These are phyloP conservation scores for Nakaseomyces sp. DNA, from an alignment of 1,139 yeast genomes.

Conservation along the genomic window DNA sequence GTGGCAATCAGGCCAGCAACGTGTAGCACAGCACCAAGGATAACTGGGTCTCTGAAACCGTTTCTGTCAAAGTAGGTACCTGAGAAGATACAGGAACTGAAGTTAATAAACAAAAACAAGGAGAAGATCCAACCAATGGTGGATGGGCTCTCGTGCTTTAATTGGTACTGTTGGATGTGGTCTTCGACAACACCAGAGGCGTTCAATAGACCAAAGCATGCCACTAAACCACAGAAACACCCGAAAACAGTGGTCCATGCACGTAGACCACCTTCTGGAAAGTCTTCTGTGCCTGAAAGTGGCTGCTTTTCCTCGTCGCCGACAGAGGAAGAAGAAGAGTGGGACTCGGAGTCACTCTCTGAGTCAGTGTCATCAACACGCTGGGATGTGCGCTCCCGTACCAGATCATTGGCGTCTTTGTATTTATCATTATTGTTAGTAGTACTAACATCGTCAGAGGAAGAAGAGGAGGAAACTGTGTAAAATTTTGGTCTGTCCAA, in stretches of 20 bases:
- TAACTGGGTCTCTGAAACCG: conserved; percentile 45
- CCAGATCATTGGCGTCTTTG: not conserved
- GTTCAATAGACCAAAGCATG: conserved; percentile 54
- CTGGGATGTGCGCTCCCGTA: conserved; percentile 1
- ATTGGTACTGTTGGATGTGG: conserved; percentile 46
- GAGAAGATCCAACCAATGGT: conserved; percentile 64
- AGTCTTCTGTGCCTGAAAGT: conserved; percentile 14
- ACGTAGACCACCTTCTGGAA: conserved; percentile 48
- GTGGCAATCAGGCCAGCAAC: conserved; percentile 47
- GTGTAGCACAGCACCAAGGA: conserved; percentile 39
- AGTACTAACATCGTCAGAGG: not conserved
- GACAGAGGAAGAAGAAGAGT: not conserved
- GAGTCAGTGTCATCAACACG: conserved; percentile 1
- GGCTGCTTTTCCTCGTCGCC: not conserved
- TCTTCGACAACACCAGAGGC: conserved; percentile 57
- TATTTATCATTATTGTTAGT: not conserved
- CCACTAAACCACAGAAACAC: conserved; percentile 47
- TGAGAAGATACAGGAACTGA: conserved; percentile 47
- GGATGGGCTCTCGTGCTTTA: conserved; percentile 38
- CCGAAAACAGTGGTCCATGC: conserved; percentile 53
- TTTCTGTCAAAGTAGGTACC: conserved; percentile 56
- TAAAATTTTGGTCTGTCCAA: not conserved
- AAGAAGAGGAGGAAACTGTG: not conserved
- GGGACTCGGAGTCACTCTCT: not conserved
- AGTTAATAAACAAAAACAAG: conserved; percentile 46